phyloP scores from a whole-genome alignment of 2,329 filamentous ascomycete species.

The Aspergillus sp. region DNA sequence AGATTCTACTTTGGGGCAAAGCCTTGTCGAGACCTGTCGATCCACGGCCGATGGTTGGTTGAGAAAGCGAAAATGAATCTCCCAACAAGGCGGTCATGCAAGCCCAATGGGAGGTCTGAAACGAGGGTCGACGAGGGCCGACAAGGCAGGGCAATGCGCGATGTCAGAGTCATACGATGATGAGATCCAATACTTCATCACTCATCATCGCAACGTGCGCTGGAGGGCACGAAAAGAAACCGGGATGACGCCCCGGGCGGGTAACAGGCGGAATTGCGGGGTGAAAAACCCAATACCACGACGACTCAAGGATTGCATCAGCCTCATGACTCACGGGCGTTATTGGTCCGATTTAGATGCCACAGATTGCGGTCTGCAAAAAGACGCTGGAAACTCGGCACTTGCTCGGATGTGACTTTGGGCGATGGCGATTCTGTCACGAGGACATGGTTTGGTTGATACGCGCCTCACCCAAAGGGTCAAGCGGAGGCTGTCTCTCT shows the following conservation, averaged over 20 bases:
- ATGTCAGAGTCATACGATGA: conserved; percentile 27
- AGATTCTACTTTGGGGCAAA: conserved; percentile 20
- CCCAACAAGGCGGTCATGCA: conserved; percentile 13
- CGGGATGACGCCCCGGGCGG: conserved; percentile 25
- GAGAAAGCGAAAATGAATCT: conserved; percentile 11
- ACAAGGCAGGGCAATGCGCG: conserved; percentile 13
- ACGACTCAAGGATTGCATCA: conserved; percentile 22
- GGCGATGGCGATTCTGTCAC: not conserved
- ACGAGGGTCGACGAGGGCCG: conserved; percentile 17
- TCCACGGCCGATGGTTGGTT: conserved; percentile 26
- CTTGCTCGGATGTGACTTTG: not conserved
- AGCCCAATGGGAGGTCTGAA: conserved; percentile 23
- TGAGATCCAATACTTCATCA: conserved; percentile 31
- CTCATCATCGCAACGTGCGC: conserved; percentile 20
- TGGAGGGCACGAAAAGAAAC: conserved; percentile 30
- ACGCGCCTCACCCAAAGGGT: not conserved
- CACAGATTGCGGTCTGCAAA: conserved; percentile 1
- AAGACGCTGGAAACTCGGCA: conserved; percentile 9
- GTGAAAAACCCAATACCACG: conserved; percentile 12
- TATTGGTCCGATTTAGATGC: conserved; percentile 1
- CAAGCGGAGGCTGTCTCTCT: not conserved
- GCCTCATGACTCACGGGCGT: conserved; percentile 23
- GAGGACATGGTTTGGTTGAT: not conserved
- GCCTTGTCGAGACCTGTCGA: conserved; percentile 29
- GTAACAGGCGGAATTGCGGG: conserved; percentile 21